Evolutionary conservation across 1,139 yeast genomes (phyloP).

Genomic region (Suhomyces guaymorum): DNA sequence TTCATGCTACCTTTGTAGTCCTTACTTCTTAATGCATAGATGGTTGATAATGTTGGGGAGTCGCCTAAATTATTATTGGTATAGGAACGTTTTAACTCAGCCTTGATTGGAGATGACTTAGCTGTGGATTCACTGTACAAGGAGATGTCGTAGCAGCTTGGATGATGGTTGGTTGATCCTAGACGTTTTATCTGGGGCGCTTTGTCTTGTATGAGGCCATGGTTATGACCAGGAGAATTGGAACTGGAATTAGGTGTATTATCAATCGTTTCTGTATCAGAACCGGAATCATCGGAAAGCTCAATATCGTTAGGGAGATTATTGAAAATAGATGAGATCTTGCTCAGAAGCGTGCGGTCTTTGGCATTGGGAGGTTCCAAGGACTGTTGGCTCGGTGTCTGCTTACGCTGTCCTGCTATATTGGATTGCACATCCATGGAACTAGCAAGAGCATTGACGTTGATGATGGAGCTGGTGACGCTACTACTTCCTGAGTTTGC

Average conservation of each 20-base stretch:
- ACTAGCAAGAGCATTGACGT: constrained; percentile 29
- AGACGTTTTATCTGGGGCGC: constrained; percentile 1
- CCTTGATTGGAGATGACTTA: constrained; percentile 34
- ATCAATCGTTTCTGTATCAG: constrained; percentile 41
- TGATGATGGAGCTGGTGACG: constrained; percentile 35
- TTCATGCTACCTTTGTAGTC: constrained; percentile 21
- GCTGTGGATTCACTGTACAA: constrained; percentile 33
- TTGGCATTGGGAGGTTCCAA: no score
- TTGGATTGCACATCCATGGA: not conserved
- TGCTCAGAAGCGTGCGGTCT: constrained; percentile 21
- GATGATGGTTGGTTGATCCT: constrained; percentile 14
- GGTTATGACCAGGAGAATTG: constrained; percentile 18
- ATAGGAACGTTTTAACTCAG: constrained; percentile 34
- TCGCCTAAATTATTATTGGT: constrained; percentile 32
- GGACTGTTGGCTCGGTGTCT: no score
- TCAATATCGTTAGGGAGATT: constrained; percentile 53
- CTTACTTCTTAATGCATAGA: constrained; percentile 33
- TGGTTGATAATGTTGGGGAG: constrained; percentile 46
- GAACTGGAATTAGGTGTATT: constrained; percentile 14
- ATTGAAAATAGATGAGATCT: constrained; percentile 44
- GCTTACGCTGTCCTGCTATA: constrained; percentile 1
- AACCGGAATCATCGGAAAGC: constrained; percentile 49
- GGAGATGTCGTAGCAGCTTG: constrained; percentile 24
- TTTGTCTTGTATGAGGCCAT: constrained; percentile 4
- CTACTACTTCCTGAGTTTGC: constrained; percentile 19